A percentile compares a stretch with the other conserved stretches of the same genome.
Conservation (phyloP, 495 filamentous ascomycete genomes). For the Trypethelium eluteriae region DNA sequence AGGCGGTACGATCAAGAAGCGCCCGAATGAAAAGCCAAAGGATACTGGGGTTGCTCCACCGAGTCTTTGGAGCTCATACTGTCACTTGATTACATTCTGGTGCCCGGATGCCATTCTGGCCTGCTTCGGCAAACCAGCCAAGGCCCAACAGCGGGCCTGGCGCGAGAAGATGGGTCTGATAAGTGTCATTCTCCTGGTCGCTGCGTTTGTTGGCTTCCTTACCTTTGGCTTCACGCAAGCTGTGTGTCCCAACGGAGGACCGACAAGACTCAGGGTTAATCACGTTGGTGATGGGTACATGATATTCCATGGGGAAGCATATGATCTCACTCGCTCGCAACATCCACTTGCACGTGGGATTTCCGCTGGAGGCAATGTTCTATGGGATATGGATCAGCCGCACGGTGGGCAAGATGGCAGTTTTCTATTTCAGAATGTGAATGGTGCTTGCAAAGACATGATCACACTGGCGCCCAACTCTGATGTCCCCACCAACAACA, state of each 20-base stretch:
- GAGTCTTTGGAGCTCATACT: slow-evolving; percentile 93
- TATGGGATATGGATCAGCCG: slow-evolving; percentile 74
- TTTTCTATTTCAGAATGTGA: slow-evolving; percentile 98
- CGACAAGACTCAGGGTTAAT: slow-evolving; percentile 66
- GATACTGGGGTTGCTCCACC: slow-evolving; percentile 65
- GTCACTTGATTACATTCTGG: slow-evolving; percentile 89
- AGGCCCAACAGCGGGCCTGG: slow-evolving; percentile 88
- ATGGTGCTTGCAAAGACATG: slow-evolving; percentile 89
- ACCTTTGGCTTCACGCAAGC: slow-evolving; percentile 92
- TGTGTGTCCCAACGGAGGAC: slow-evolving; percentile 64
- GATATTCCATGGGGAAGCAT: slow-evolving; percentile 92
- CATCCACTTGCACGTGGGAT: slow-evolving; percentile 80
- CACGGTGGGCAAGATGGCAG: slow-evolving; percentile 85
- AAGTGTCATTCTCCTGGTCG: slow-evolving; percentile 84
- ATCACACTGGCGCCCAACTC: slow-evolving; percentile 65
- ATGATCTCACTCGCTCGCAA: slow-evolving; percentile 64
- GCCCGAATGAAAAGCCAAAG: slow-evolving; percentile 50
- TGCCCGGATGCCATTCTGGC: slow-evolving; percentile 74
- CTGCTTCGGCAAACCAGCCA: slow-evolving; percentile 82
- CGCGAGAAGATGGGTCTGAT: slow-evolving; percentile 97
- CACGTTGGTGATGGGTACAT: slow-evolving; percentile 73
- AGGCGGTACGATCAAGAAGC: slow-evolving; percentile 10
- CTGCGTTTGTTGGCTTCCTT: slow-evolving; percentile 83
- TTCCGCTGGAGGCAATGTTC: slow-evolving; percentile 56
- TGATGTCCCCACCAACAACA: slow-evolving; percentile 66